Conservation (phyloP, 805 yeast genomes). For the Starmerella powellii region DNA sequence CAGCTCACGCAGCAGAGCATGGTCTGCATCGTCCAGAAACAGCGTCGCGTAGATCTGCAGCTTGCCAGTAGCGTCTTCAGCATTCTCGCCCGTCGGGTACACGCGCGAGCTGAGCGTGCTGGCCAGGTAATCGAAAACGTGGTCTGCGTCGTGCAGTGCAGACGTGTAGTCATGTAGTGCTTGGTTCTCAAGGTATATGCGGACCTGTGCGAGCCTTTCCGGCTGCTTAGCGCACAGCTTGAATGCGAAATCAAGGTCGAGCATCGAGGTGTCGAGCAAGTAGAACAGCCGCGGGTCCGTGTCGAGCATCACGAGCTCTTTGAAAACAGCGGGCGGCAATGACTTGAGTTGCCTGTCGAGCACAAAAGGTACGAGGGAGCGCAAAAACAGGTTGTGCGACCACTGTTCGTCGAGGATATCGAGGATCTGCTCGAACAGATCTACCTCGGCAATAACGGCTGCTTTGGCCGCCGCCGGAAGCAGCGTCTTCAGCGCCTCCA, state of each 20-base stretch:
- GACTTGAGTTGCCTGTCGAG: constrained; percentile 35
- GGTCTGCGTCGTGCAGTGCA: constrained; percentile 17
- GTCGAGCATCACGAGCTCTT: constrained; percentile 46
- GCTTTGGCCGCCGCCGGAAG: constrained; percentile 33
- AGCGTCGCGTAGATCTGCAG: constrained; percentile 44
- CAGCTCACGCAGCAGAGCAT: constrained; percentile 2
- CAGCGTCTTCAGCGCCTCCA: constrained; percentile 23
- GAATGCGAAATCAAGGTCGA: constrained; percentile 71
- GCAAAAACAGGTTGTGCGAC: constrained; percentile 37
- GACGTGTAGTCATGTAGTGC: constrained; percentile 52
- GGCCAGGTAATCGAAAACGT: constrained; percentile 48
- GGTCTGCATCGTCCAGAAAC: constrained; percentile 32
- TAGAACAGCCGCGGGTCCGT: constrained; percentile 55
- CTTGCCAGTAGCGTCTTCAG: constrained; percentile 34
- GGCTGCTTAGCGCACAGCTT: constrained; percentile 43
- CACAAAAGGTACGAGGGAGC: constrained; percentile 42
- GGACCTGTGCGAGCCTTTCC: constrained; percentile 43
- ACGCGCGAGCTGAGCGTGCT: constrained; percentile 64
- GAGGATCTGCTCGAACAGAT: constrained; percentile 26
- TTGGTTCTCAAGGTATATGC: constrained; percentile 58
- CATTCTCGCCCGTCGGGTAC: constrained; percentile 56
- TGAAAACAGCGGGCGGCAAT: constrained; percentile 54
- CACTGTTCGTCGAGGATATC: constrained; percentile 32
- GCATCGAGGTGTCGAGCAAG: constrained; percentile 47
- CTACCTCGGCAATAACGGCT: constrained; percentile 26